These are phyloP conservation scores for Emergomyces pasteurianus DNA, from an alignment of 2,329 filamentous ascomycete genomes.

Conservation along the genomic window DNA sequence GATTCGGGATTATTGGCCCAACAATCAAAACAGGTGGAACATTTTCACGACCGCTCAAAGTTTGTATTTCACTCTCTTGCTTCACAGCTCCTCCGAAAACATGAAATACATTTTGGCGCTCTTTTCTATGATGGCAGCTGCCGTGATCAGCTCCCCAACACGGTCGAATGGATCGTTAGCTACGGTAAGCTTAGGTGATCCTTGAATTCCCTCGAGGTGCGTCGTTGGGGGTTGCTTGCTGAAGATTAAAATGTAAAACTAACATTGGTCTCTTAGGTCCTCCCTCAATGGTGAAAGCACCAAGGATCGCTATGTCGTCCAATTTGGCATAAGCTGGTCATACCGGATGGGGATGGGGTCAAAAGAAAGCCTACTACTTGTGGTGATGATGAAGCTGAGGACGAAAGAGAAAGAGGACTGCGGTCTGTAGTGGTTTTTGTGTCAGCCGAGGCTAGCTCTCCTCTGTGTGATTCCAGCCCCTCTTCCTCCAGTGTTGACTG, in stretches of 20 bases:
- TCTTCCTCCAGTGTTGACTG: too few species aligned
- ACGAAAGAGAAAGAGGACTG: neutral
- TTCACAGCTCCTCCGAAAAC: neutral
- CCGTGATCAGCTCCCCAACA: neutral
- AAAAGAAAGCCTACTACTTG: neutral
- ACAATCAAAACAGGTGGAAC: neutral
- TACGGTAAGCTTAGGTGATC: neutral
- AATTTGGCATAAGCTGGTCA: neutral
- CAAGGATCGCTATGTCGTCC: neutral
- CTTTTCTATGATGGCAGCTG: neutral
- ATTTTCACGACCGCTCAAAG: neutral
- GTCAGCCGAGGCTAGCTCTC: too few species aligned
- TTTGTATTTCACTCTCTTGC: neutral
- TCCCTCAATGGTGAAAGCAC: neutral
- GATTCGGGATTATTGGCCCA: neutral
- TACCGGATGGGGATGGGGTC: neutral
- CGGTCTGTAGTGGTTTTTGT: neutral
- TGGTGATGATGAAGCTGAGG: neutral
- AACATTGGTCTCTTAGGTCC: neutral
- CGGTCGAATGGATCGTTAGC: neutral
- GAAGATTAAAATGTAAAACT: neutral
- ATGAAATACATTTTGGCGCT: neutral
- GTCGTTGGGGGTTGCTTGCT: neutral
- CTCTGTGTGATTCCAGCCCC: too few species aligned
- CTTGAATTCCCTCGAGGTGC: neutral